phyloP scores from a whole-genome alignment of 768 basidiomycete species.

The Collybia nuda region DNA sequence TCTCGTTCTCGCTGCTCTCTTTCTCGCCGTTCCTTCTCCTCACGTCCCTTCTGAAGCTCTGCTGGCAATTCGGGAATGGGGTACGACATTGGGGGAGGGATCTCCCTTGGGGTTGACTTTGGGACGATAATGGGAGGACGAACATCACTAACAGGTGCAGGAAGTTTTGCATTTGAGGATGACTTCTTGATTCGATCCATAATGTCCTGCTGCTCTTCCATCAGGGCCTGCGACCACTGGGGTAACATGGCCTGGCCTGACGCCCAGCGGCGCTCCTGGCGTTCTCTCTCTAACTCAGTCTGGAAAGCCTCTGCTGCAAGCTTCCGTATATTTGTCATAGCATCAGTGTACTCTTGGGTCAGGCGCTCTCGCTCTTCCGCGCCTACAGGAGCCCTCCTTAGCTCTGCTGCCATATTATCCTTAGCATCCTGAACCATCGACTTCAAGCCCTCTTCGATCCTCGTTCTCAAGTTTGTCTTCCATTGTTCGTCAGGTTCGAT shows the following conservation, averaged over 20 bases:
- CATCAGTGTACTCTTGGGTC: conserved; percentile 32
- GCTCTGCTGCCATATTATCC: conserved; percentile 50
- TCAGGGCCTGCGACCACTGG: conserved; percentile 26
- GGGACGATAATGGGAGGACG: too few species aligned
- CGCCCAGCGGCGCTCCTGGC: conserved; percentile 48
- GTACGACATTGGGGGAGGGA: too few species aligned
- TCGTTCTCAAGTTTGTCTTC: conserved; percentile 42
- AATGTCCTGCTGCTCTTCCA: conserved; percentile 40
- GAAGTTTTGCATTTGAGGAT: background rate
- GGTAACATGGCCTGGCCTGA: conserved; percentile 31
- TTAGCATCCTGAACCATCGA: conserved; percentile 63
- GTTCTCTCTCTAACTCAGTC: conserved; percentile 43
- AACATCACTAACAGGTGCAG: too few species aligned
- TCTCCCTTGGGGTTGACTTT: too few species aligned
- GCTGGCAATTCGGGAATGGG: too few species aligned
- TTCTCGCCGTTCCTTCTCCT: background rate
- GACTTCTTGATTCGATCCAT: conserved; percentile 44
- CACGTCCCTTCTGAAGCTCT: background rate
- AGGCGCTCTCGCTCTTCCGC: conserved; percentile 31
- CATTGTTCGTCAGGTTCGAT: conserved; percentile 55
- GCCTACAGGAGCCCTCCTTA: conserved; percentile 41
- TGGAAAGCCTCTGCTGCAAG: conserved; percentile 48
- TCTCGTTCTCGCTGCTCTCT: conserved; percentile 4
- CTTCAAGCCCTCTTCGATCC: conserved; percentile 48
- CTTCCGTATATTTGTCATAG: conserved; percentile 42